Evolutionary conservation across 2,329 filamentous ascomycete genomes (phyloP), one percentile per base, ranked within the genome.

Genomic region (Dryadomyces quercivorus): DNA sequence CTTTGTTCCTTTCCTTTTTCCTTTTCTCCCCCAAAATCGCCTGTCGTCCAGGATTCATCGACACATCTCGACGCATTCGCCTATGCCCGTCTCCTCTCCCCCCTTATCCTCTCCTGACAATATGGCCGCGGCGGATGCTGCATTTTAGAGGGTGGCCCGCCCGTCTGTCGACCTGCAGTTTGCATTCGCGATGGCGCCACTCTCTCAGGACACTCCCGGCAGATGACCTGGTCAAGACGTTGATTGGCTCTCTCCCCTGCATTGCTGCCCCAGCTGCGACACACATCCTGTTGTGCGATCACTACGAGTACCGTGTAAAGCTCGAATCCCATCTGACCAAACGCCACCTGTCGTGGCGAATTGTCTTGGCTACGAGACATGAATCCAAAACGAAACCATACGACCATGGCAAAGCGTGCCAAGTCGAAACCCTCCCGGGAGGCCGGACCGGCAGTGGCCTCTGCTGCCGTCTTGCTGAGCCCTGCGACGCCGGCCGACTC

Each of bases 141-240:
- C 70, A 58, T 73, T 73, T 60, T 80, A 77, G 73, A 76, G 75
- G 75, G 75, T 78, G 74, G 75, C 68, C 65, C 22, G 15, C 36
- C 70, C 65, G 63, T 62, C 69, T 65, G 68, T 67, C 65, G 65
- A 64, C 63, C 60, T 56, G 57, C 53, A 36, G 21, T 53, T 54
- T 64, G 63, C 63, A 63, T 69, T 72, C 70, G 69, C 71, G 66
- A 80, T 80, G 78, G 76, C 71, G 75, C 74, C 75, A 76, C 74
- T 74, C 73, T 77, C 74, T 70, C 64, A 65, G 67, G 50, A 20
- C 57, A 56, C 13, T 13, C 10, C 10, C 20, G 21, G 40, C 22
- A 16, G 36, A 31, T 12, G 4, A 26, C 43, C 38, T 13, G 50
- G 31, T 58, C 62, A 61, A 45, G 55, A 55, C 63, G 62, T 38